A percentile compares a stretch with the other conserved stretches of the same genome.
These are phyloP conservation scores for Lepiota brunneoincarnata DNA, from an alignment of 768 basidiomycete species.

Conservation along the genomic window DNA sequence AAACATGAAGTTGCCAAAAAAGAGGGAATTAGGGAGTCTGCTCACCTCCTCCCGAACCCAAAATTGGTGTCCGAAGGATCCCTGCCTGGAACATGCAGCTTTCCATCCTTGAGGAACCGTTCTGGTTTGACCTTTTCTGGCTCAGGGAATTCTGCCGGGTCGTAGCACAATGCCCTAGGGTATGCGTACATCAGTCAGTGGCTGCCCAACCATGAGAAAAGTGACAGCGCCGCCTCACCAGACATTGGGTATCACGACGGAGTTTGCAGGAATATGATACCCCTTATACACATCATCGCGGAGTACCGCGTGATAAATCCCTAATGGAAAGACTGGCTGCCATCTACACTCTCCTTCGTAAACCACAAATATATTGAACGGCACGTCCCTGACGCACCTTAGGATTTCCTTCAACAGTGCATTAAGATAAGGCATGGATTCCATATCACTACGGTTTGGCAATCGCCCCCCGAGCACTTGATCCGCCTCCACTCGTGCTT, in stretches of 20 bases:
- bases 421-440: neutral
- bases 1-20: neutral
- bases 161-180: constrained; percentile 39
- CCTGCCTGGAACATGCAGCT: constrained; percentile 30
- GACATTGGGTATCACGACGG: no score
- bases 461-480: neutral
- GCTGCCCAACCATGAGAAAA: neutral
- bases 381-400: neutral
- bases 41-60: constrained; percentile 56
- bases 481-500: constrained; percentile 6
- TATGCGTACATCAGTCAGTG: constrained; percentile 25
- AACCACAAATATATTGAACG: constrained; percentile 14
- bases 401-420: neutral
- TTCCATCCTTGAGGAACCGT: constrained; percentile 39
- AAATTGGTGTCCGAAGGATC: constrained; percentile 50
- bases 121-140: constrained; percentile 48
- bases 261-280: no score
- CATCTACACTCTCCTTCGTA: neutral
- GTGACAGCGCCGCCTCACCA: constrained; percentile 16
- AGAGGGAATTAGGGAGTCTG: neutral
- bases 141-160: constrained; percentile 43
- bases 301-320: constrained; percentile 17
- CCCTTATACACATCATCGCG: constrained; percentile 13
- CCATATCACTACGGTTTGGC: neutral
- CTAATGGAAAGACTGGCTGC: constrained; percentile 1